These are phyloP conservation scores for Aspergillus cejpii DNA, from an alignment of 2,329 filamentous ascomycete species.

Conservation along the genomic window DNA sequence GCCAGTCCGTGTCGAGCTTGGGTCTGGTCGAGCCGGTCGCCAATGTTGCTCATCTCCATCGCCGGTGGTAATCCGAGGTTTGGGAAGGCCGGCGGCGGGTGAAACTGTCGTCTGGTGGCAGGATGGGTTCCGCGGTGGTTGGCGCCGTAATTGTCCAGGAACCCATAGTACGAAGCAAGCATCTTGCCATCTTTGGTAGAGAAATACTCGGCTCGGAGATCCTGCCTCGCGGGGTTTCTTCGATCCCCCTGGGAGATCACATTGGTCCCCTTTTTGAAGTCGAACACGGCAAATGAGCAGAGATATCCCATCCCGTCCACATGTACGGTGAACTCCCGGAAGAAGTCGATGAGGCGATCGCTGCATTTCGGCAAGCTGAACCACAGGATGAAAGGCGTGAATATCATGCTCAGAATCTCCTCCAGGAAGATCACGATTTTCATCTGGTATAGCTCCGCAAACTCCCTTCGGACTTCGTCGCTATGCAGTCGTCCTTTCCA, in stretches of 20 bases:
- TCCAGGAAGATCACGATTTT: conserved; percentile 88
- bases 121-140: conserved; percentile 60
- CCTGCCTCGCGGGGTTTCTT: conserved; percentile 39
- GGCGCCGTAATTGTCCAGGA: conserved; percentile 82
- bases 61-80: conserved; percentile 57
- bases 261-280: conserved; percentile 77
- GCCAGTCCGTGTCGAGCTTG: conserved; percentile 16
- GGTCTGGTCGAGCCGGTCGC: conserved; percentile 26
- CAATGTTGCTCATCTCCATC: conserved; percentile 44
- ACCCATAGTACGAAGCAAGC: conserved; percentile 93
- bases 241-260: conserved; percentile 43
- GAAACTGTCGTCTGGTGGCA: conserved; percentile 50
- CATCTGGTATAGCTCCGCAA: conserved; percentile 82
- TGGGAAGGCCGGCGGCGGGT: conserved; percentile 69
- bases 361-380: conserved; percentile 80
- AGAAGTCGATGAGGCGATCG: conserved; percentile 93
- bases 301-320: conserved; percentile 94
- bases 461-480: conserved; percentile 86
- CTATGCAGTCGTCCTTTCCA: conserved; percentile 90
- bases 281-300: conserved; percentile 94
- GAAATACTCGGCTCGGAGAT: conserved; percentile 86
- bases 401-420: conserved; percentile 84
- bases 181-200: conserved; percentile 95
- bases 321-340: conserved; percentile 94
- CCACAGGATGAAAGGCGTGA: conserved; percentile 83